A percentile compares a stretch with the other conserved stretches of the same genome.
These are phyloP conservation scores for Lipomyces mesembrius DNA, from an alignment of 805 yeast species.

Conservation along the genomic window DNA sequence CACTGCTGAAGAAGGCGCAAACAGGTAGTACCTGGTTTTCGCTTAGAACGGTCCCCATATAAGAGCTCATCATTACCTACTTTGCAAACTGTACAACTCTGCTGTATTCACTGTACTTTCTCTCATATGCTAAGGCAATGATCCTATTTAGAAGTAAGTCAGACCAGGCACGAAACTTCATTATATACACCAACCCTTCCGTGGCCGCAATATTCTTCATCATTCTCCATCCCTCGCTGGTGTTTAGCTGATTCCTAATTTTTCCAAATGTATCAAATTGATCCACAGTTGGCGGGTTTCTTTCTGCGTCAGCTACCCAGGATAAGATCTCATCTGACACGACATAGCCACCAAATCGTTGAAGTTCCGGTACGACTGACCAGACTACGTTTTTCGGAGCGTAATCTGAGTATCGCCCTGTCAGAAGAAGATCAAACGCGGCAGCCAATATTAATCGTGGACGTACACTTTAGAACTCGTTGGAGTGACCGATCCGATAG, in stretches of 20 bases:
- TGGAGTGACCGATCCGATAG: slow-evolving; percentile 37
- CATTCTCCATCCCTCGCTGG: slow-evolving; percentile 43
- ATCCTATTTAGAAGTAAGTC: slow-evolving; percentile 37
- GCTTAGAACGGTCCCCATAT: background rate
- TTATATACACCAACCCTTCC: slow-evolving; percentile 15
- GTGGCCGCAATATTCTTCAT: slow-evolving; percentile 38
- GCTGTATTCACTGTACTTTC: slow-evolving; percentile 39
- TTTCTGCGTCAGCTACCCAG: slow-evolving; percentile 43
- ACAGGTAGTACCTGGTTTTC: slow-evolving; percentile 37
- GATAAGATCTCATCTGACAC: slow-evolving; percentile 38
- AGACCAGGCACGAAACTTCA: no score
- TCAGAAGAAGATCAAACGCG: no score
- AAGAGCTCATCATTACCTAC: slow-evolving; percentile 1
- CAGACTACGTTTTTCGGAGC: slow-evolving; percentile 22
- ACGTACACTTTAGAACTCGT: slow-evolving; percentile 32
- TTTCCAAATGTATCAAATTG: slow-evolving; percentile 44
- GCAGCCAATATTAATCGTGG: no score
- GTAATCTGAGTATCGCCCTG: slow-evolving; percentile 10
- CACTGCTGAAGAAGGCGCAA: slow-evolving; percentile 44
- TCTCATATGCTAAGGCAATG: slow-evolving; percentile 42
- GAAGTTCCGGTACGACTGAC: slow-evolving; percentile 33
- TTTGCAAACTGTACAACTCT: slow-evolving; percentile 40
- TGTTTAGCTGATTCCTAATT: slow-evolving; percentile 39
- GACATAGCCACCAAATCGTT: slow-evolving; percentile 39
- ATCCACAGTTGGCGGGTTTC: slow-evolving; percentile 41